Evolutionary conservation across 2,329 filamentous ascomycete species (phyloP).

Genomic region (Cercospora beticola): DNA sequence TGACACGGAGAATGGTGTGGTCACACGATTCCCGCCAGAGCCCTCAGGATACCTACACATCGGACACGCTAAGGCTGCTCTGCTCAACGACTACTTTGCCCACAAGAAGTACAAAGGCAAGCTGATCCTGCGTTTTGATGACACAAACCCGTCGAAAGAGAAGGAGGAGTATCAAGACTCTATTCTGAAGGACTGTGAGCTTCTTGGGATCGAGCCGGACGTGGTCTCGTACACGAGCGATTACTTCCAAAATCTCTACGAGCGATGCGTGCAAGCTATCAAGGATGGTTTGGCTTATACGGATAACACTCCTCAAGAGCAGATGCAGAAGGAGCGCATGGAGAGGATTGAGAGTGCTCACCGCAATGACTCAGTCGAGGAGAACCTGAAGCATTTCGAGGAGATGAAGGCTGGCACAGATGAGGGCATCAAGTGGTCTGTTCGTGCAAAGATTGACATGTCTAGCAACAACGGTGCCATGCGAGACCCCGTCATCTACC

Average conservation of each 20-base stretch:
- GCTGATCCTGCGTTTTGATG: conserved; percentile 88
- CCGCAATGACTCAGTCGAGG: conserved; percentile 75
- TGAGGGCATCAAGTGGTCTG: conserved; percentile 81
- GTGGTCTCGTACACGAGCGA: conserved; percentile 86
- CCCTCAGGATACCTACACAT: conserved; percentile 95
- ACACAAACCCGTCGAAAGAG: conserved; percentile 96
- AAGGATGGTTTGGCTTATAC: conserved; percentile 86
- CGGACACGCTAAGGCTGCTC: conserved; percentile 88
- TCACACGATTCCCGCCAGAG: conserved; percentile 91
- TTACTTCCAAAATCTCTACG: conserved; percentile 90
- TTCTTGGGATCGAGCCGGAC: conserved; percentile 91
- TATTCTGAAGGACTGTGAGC: conserved; percentile 84
- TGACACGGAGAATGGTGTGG: conserved; percentile 82
- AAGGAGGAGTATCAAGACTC: conserved; percentile 94
- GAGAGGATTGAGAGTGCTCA: conserved; percentile 78
- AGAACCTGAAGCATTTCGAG: conserved; percentile 81
- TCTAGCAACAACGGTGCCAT: conserved; percentile 94
- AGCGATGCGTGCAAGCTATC: conserved; percentile 80
- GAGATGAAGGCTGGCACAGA: conserved; percentile 88
- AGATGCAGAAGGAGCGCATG: conserved; percentile 81
- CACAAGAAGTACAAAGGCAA: conserved; percentile 91
- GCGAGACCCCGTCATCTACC: conserved; percentile 95
- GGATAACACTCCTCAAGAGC: conserved; percentile 88
- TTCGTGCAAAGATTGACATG: conserved; percentile 88
- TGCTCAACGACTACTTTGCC: conserved; percentile 95